phyloP scores from a whole-genome alignment of 1,284 basidiomycete species.

The Malassezia japonica region DNA sequence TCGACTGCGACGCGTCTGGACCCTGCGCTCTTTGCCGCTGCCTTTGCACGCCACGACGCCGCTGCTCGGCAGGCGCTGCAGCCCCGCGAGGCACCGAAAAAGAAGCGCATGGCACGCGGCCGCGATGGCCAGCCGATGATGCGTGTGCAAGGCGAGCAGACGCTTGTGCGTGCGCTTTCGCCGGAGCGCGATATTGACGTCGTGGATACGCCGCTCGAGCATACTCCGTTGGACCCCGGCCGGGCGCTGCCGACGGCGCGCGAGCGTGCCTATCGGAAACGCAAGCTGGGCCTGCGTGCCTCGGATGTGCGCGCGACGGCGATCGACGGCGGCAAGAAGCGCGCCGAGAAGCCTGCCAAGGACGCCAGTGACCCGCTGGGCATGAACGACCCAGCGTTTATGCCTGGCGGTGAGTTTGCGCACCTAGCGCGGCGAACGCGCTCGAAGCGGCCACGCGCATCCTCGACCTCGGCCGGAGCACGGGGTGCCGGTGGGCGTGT shows the following conservation, averaged over 20 bases:
- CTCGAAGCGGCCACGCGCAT: conserved; percentile 2
- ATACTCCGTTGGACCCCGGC: conserved; percentile 20
- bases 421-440: neutral
- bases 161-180: conserved; percentile 18
- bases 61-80: conserved; percentile 20
- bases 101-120: conserved; percentile 22
- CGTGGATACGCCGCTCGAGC: conserved; percentile 19
- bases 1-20: conserved; percentile 13
- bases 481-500: conserved; percentile 16
- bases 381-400: conserved; percentile 37
- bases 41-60: conserved; percentile 23
- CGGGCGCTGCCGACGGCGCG: conserved; percentile 27
- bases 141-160: conserved; percentile 22
- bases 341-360: neutral
- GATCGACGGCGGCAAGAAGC: neutral
- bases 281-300: conserved; percentile 15
- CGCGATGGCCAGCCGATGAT: conserved; percentile 32
- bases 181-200: conserved; percentile 2
- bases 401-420: conserved; percentile 32
- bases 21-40: conserved; percentile 33
- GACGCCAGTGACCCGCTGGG: conserved; percentile 35
- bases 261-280: conserved; percentile 29
- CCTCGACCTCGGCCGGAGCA: neutral
- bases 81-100: conserved; percentile 8
- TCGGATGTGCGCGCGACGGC: conserved; percentile 8